These are phyloP conservation scores for Aspergillus cejpii DNA, from an alignment of 2,329 filamentous ascomycete species.

Conservation along the genomic window DNA sequence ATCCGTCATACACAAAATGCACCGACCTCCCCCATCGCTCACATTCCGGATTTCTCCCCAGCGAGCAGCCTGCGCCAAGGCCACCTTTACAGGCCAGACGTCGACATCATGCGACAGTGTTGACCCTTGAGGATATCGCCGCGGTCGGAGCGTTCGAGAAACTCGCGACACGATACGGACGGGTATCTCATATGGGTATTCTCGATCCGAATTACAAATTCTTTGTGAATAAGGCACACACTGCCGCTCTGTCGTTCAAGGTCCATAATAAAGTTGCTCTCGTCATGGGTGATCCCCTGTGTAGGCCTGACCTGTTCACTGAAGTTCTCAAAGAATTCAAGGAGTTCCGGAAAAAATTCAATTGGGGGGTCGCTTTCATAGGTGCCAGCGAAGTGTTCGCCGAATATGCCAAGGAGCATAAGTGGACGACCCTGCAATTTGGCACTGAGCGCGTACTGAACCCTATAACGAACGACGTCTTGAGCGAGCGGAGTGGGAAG, in stretches of 20 bases:
- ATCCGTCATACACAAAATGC: not conserved
- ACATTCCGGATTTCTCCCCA: not conserved
- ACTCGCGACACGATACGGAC: constrained; percentile 32
- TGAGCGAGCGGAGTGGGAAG: constrained; percentile 33
- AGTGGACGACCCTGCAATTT: constrained; percentile 36
- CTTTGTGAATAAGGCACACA: constrained; percentile 33
- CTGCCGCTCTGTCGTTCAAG: constrained; percentile 38
- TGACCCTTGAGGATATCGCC: constrained; percentile 21
- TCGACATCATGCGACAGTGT: not conserved
- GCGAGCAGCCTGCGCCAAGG: not conserved
- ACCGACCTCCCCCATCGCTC: too few relatives aligned
- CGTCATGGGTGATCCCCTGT: constrained; percentile 38
- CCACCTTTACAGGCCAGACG: not conserved
- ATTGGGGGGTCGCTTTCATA: constrained; percentile 33
- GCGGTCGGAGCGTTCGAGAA: constrained; percentile 26
- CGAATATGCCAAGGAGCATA: constrained; percentile 22
- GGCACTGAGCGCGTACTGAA: constrained; percentile 38
- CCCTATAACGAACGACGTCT: constrained; percentile 36
- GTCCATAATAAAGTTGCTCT: constrained; percentile 34
- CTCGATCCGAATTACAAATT: constrained; percentile 38
- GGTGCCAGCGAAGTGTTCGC: constrained; percentile 33
- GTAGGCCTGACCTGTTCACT: constrained; percentile 20
- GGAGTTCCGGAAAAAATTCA: constrained; percentile 25
- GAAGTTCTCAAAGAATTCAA: constrained; percentile 33
- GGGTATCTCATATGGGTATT: constrained; percentile 41